Evolutionary conservation across 805 yeast genomes (phyloP).

Genomic region (Candida bentonensis): DNA sequence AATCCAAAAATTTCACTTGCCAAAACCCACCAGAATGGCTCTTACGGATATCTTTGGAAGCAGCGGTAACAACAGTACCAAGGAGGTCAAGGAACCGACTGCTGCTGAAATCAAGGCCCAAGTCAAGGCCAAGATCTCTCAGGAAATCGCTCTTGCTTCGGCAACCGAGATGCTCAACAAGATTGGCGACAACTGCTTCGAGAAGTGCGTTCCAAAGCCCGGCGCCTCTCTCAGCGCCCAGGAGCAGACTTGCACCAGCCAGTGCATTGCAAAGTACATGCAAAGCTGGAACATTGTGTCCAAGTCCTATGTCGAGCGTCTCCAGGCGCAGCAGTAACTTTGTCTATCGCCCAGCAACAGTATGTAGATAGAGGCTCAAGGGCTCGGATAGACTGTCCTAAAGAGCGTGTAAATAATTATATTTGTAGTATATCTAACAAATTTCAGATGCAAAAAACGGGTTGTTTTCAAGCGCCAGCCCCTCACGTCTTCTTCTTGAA

Average conservation of each 20-base stretch:
- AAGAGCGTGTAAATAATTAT: too few species aligned
- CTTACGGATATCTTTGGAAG: slow-evolving; percentile 1
- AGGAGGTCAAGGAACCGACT: slow-evolving; percentile 11
- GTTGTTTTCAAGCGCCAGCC: too few species aligned
- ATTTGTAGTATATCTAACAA: too few species aligned
- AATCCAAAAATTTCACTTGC: too few species aligned
- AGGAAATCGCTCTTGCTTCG: slow-evolving; percentile 82
- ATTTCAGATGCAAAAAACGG: too few species aligned
- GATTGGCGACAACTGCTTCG: slow-evolving; percentile 76
- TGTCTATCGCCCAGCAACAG: too few species aligned
- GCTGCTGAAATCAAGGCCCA: slow-evolving; percentile 37
- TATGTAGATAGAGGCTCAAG: too few species aligned
- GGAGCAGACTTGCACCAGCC: slow-evolving; percentile 55
- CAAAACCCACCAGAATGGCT: neutral
- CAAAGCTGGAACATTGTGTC: slow-evolving; percentile 81
- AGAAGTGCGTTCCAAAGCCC: slow-evolving; percentile 58
- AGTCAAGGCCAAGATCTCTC: slow-evolving; percentile 55
- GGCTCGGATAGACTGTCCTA: too few species aligned
- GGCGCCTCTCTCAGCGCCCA: slow-evolving; percentile 31
- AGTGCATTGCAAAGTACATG: slow-evolving; percentile 80
- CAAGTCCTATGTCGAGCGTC: slow-evolving; percentile 59
- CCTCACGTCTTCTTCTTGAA: neutral
- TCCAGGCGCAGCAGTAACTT: too few species aligned
- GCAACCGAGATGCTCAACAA: slow-evolving; percentile 79
- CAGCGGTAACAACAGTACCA: neutral